These are phyloP conservation scores for Elongisporangium anandrum DNA, from an alignment of 352 stramenopile species.

Conservation along the genomic window DNA sequence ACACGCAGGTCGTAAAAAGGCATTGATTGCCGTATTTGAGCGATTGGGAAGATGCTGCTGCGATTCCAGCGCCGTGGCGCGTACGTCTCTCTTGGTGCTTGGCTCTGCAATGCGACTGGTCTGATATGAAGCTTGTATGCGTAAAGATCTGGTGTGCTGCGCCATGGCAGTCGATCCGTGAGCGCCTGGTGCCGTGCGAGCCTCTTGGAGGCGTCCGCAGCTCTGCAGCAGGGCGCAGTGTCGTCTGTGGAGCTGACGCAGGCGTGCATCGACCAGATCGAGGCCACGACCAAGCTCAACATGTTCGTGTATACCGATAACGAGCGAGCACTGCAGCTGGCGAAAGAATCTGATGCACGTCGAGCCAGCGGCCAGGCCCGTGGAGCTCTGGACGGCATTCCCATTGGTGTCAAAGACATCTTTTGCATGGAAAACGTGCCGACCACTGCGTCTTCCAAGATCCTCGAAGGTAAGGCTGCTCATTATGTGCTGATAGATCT, in stretches of 20 bases:
- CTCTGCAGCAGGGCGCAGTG: constrained; percentile 39
- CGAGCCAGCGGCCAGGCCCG: constrained; percentile 30
- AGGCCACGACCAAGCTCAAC: constrained; percentile 63
- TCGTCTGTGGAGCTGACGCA: constrained; percentile 61
- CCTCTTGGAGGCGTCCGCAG: constrained; percentile 44
- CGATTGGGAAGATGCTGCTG: not conserved
- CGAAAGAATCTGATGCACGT: constrained; percentile 75
- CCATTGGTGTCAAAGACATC: constrained; percentile 96
- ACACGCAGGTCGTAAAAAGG: not conserved
- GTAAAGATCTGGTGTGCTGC: not conserved
- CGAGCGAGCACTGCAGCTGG: constrained; percentile 58
- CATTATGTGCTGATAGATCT: not conserved
- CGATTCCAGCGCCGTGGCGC: not conserved
- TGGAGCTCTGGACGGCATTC: constrained; percentile 92
- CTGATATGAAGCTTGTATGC: not conserved
- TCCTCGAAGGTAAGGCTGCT: constrained; percentile 55
- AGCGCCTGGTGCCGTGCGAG: constrained; percentile 66
- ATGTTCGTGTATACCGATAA: constrained; percentile 81
- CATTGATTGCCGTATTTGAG: not conserved
- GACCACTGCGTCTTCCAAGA: constrained; percentile 87
- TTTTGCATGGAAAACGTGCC: constrained; percentile 89
- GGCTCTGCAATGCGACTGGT: not conserved
- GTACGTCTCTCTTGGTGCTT: not conserved
- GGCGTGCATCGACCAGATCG: constrained; percentile 71
- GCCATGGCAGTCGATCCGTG: constrained; percentile 7